phyloP scores from a whole-genome alignment of 352 stramenopile genomes.

The Phytophthora podocarpi region DNA sequence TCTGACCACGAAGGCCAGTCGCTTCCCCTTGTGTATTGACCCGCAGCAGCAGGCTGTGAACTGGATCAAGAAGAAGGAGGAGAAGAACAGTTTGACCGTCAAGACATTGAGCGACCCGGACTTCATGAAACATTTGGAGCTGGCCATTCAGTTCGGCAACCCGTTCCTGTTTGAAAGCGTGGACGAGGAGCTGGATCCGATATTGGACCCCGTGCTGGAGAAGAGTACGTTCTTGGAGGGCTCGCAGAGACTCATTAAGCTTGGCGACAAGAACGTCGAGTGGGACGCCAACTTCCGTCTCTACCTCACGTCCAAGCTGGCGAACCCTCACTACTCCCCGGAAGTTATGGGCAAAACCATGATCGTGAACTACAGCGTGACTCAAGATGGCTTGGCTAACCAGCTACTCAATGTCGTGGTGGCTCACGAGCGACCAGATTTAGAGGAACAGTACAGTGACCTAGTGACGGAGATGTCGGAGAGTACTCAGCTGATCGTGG shows the following conservation, averaged over 20 bases:
- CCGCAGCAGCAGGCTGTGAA: conserved; percentile 95
- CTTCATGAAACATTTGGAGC: conserved; percentile 96
- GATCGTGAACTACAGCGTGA: conserved; percentile 97
- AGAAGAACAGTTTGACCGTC: conserved; percentile 92
- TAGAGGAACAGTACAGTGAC: conserved; percentile 93
- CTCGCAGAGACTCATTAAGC: conserved; percentile 89
- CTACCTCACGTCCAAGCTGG: conserved; percentile 95
- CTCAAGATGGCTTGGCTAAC: conserved; percentile 90
- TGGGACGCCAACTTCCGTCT: conserved; percentile 94
- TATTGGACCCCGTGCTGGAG: conserved; percentile 94
- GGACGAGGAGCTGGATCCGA: conserved; percentile 95
- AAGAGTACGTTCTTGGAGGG: conserved; percentile 94
- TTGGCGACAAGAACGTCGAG: conserved; percentile 95
- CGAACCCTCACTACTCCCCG: conserved; percentile 94
- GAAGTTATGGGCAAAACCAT: conserved; percentile 97
- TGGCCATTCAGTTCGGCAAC: conserved; percentile 95
- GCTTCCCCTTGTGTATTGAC: conserved; percentile 96
- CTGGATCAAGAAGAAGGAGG: conserved; percentile 97
- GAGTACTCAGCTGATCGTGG: conserved; percentile 92
- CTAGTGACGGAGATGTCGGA: conserved; percentile 94
- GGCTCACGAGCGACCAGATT: conserved; percentile 90
- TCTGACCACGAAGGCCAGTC: conserved; percentile 92
- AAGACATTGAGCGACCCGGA: conserved; percentile 94
- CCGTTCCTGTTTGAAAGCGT: conserved; percentile 96
- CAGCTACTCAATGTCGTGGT: conserved; percentile 96